These are phyloP conservation scores for Multifurca ochricompacta DNA, from an alignment of 768 basidiomycete species.

Conservation along the genomic window DNA sequence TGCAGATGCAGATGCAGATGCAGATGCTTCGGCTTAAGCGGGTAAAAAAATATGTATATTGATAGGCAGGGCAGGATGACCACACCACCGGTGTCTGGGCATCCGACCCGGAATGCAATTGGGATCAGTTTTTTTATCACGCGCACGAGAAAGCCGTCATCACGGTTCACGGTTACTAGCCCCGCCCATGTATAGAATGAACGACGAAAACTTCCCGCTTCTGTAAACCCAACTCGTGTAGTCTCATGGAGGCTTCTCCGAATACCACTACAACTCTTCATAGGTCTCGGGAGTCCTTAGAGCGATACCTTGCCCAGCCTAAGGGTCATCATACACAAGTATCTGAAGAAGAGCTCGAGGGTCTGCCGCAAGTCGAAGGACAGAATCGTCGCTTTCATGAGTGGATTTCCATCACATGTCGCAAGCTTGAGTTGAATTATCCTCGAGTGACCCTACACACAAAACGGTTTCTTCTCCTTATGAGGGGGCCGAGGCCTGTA, in stretches of 20 bases:
- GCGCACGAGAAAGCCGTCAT: too few species aligned
- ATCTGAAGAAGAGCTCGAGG: neutral
- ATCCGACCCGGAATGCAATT: too few species aligned
- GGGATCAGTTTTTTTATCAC: too few species aligned
- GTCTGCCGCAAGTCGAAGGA: neutral
- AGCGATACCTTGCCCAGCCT: neutral
- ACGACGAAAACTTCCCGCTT: too few species aligned
- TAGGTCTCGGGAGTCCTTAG: neutral
- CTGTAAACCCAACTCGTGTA: neutral
- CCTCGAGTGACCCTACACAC: conserved; percentile 15
- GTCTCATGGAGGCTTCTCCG: neutral
- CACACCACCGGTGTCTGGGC: neutral
- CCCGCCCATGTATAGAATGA: too few species aligned
- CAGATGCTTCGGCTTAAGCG: neutral
- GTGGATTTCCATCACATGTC: neutral
- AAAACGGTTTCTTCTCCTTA: conserved; percentile 28
- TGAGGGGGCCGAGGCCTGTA: conserved; percentile 56
- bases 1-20: too few species aligned
- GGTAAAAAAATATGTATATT: neutral
- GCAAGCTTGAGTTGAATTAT: neutral
- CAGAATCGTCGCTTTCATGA: too few species aligned
- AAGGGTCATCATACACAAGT: neutral
- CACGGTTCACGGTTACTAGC: too few species aligned
- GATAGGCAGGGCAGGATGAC: neutral
- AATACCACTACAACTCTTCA: neutral